Evolutionary conservation across 192 early-diverging fungal genomes (phyloP).

Genomic region (Gamsiella multidivaricata): DNA sequence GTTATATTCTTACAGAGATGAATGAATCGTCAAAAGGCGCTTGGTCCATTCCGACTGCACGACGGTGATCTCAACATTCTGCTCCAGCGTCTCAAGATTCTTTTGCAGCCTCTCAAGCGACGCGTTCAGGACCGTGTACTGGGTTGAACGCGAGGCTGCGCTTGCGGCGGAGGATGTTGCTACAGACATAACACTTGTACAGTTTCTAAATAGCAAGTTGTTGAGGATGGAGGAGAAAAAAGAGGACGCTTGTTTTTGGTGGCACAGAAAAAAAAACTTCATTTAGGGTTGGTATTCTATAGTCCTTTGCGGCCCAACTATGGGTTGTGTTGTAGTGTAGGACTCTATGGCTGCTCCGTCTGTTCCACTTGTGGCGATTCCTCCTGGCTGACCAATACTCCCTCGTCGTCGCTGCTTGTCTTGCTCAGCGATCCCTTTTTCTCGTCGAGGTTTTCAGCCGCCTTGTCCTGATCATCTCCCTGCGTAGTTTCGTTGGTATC

Average conservation of each 20-base stretch:
- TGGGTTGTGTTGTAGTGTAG: background rate
- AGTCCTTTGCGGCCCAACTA: background rate
- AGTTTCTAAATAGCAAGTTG: too few species aligned
- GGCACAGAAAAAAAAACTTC: background rate
- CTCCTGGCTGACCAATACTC: constrained; percentile 15
- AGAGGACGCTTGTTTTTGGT: background rate
- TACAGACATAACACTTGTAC: too few species aligned
- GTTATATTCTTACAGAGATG: constrained; percentile 13
- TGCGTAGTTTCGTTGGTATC: background rate
- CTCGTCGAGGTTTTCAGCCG: background rate
- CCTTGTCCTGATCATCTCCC: background rate
- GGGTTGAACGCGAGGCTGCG: constrained; percentile 30
- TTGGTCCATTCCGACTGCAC: constrained; percentile 49
- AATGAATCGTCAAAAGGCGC: constrained; percentile 23
- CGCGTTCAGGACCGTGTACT: constrained; percentile 50
- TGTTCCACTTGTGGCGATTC: background rate
- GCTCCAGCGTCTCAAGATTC: constrained; percentile 35
- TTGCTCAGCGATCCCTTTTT: constrained; percentile 18
- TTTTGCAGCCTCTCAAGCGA: constrained; percentile 37
- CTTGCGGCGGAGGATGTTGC: constrained; percentile 5
- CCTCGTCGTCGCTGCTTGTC: constrained; percentile 34
- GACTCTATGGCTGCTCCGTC: background rate
- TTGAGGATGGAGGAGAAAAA: background rate
- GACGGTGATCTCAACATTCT: constrained; percentile 40
- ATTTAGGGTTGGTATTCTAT: too few species aligned